phyloP scores from a whole-genome alignment of 2,329 filamentous ascomycete species.

The Trichoderma asperellum region DNA sequence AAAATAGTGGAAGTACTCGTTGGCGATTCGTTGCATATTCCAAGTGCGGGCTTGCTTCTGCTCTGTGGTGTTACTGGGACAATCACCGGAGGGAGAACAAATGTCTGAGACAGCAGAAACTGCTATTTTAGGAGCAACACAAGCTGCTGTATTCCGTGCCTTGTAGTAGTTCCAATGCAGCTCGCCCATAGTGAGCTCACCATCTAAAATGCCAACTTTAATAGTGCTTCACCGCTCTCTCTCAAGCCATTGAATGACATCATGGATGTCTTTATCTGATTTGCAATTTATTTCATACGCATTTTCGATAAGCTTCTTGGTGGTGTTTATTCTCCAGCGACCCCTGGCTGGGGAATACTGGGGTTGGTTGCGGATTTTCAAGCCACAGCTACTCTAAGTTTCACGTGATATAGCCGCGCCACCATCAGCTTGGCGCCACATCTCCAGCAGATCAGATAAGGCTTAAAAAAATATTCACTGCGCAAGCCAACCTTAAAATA shows the following conservation, averaged over 20 bases:
- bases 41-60: background rate
- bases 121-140: background rate
- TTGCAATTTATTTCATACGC: background rate
- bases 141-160: background rate
- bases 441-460: constrained; percentile 28
- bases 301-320: constrained; percentile 13
- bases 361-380: background rate
- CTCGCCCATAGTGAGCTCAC: background rate
- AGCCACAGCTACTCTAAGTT: background rate
- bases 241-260: background rate
- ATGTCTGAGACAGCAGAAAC: background rate
- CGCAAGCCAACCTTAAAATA: constrained; percentile 13
- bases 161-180: background rate
- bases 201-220: background rate
- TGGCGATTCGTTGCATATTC: background rate
- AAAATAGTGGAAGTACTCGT: background rate
- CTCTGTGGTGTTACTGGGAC: background rate
- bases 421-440: constrained; percentile 16
- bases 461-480: constrained; percentile 34
- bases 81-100: background rate
- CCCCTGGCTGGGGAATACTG: background rate
- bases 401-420: constrained; percentile 4
- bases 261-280: background rate
- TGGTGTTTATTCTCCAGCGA: background rate
- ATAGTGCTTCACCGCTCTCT: background rate